phyloP scores from a whole-genome alignment of 352 stramenopile genomes.

The Globisporangium solare region DNA sequence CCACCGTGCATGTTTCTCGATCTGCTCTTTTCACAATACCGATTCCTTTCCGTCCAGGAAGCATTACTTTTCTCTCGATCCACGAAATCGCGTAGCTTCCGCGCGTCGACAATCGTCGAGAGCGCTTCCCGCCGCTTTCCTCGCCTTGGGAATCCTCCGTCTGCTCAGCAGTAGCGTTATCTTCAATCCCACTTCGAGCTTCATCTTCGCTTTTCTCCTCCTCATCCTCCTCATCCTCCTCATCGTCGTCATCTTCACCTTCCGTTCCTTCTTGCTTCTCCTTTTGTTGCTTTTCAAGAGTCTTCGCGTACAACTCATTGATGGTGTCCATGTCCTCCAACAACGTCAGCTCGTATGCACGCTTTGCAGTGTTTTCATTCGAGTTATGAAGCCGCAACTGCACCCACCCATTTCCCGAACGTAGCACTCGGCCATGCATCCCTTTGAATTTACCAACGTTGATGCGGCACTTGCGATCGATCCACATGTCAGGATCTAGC shows the following conservation, averaged over 20 bases:
- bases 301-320: constrained; percentile 69
- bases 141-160: constrained; percentile 80
- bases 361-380: constrained; percentile 83
- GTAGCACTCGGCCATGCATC: constrained; percentile 61
- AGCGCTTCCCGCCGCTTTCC: constrained; percentile 61
- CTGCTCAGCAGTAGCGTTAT: constrained; percentile 42
- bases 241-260: constrained; percentile 23
- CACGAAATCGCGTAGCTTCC: constrained; percentile 85
- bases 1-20: constrained; percentile 81
- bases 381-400: constrained; percentile 80
- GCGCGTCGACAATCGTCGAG: constrained; percentile 60
- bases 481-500: constrained; percentile 87
- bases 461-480: constrained; percentile 80
- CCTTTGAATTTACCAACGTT: constrained; percentile 89
- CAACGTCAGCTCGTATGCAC: constrained; percentile 82
- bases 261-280: constrained; percentile 29
- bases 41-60: constrained; percentile 70
- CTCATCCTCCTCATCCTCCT: constrained; percentile 35
- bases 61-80: constrained; percentile 81
- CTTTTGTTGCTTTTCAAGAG: constrained; percentile 53
- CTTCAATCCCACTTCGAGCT: constrained; percentile 47
- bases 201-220: constrained; percentile 60
- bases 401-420: constrained; percentile 87
- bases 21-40: constrained; percentile 83
- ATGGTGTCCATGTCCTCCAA: constrained; percentile 82